Percentiles rank a stretch among this genome's conserved stretches.
These are phyloP conservation scores for Phytophthora cryptogea DNA, from an alignment of 352 stramenopile genomes.

Conservation along the genomic window DNA sequence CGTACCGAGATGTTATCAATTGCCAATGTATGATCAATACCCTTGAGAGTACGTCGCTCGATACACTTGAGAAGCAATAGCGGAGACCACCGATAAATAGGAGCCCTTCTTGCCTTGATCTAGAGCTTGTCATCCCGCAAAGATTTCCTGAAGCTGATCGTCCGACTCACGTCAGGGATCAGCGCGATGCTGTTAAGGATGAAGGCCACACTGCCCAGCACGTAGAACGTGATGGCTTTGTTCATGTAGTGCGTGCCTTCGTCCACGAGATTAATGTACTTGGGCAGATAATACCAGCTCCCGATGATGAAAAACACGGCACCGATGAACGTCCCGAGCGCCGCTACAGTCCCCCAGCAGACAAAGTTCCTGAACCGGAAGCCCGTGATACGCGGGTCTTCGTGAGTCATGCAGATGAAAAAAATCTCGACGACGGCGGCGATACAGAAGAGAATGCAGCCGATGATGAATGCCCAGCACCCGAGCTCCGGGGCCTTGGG, in stretches of 20 bases:
- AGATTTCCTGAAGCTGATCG: neutral
- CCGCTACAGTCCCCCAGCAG: slow-evolving; percentile 55
- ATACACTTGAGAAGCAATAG: too few relatives aligned
- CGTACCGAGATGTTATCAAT: neutral
- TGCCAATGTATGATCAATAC: too few relatives aligned
- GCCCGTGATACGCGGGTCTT: slow-evolving; percentile 45
- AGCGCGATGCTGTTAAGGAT: slow-evolving; percentile 67
- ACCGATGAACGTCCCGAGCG: slow-evolving; percentile 63
- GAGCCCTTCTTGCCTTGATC: neutral
- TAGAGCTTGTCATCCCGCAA: neutral
- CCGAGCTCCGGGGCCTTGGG: slow-evolving; percentile 63
- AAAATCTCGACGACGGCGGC: slow-evolving; percentile 63
- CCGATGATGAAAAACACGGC: slow-evolving; percentile 78
- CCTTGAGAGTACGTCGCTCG: too few relatives aligned
- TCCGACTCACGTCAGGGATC: slow-evolving; percentile 52
- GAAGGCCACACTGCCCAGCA: slow-evolving; percentile 78
- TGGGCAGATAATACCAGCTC: slow-evolving; percentile 83
- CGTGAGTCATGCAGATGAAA: slow-evolving; percentile 68
- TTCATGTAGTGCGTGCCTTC: slow-evolving; percentile 71
- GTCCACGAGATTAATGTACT: slow-evolving; percentile 70
- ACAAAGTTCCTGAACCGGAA: slow-evolving; percentile 59
- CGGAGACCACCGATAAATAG: neutral
- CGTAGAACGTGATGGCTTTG: slow-evolving; percentile 76
- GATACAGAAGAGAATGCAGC: slow-evolving; percentile 67
- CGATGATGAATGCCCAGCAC: slow-evolving; percentile 78